A percentile compares a stretch with the other conserved stretches of the same genome.
phyloP scores from a whole-genome alignment of 768 basidiomycete genomes.

The Lanmaoa pseudosensibilis region DNA sequence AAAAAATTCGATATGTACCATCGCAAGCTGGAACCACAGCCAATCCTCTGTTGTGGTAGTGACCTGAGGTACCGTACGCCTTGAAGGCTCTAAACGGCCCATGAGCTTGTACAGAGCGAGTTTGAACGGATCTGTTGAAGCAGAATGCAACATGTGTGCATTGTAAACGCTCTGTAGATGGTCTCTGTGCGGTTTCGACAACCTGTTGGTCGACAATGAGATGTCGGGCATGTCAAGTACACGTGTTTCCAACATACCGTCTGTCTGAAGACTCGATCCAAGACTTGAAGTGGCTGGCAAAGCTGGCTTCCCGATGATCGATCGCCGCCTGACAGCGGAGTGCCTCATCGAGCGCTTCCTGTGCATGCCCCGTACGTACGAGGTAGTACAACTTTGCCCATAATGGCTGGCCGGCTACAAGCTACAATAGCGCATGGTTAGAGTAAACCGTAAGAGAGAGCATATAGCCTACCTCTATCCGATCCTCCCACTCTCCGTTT shows the following conservation, averaged over 20 bases:
- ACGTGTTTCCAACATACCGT: slow-evolving; percentile 45
- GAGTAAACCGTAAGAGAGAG: background rate
- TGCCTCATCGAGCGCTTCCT: slow-evolving; percentile 81
- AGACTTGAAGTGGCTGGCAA: slow-evolving; percentile 77
- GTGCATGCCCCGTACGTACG: slow-evolving; percentile 77
- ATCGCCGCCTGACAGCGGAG: slow-evolving; percentile 66
- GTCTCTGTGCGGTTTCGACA: slow-evolving; percentile 74
- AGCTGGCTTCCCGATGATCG: slow-evolving; percentile 77
- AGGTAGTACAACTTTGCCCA: slow-evolving; percentile 97
- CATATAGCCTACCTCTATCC: slow-evolving; percentile 69
- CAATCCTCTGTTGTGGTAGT: slow-evolving; percentile 96
- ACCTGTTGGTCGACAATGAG: slow-evolving; percentile 36
- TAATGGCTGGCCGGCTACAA: slow-evolving; percentile 82
- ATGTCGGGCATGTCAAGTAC: background rate
- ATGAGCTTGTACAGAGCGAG: slow-evolving; percentile 94
- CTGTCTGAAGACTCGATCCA: slow-evolving; percentile 83
- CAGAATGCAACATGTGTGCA: slow-evolving; percentile 85
- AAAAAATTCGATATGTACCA: slow-evolving; percentile 44
- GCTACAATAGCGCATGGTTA: slow-evolving; percentile 40
- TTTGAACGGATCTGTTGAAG: slow-evolving; percentile 92
- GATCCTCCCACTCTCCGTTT: slow-evolving; percentile 80
- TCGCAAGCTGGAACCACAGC: slow-evolving; percentile 95
- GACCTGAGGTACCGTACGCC: slow-evolving; percentile 78
- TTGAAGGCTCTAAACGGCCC: slow-evolving; percentile 83
- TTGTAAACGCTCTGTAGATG: slow-evolving; percentile 80